phyloP scores from a whole-genome alignment of 1,284 basidiomycete species.

The Ceratobasidium papillatum region DNA sequence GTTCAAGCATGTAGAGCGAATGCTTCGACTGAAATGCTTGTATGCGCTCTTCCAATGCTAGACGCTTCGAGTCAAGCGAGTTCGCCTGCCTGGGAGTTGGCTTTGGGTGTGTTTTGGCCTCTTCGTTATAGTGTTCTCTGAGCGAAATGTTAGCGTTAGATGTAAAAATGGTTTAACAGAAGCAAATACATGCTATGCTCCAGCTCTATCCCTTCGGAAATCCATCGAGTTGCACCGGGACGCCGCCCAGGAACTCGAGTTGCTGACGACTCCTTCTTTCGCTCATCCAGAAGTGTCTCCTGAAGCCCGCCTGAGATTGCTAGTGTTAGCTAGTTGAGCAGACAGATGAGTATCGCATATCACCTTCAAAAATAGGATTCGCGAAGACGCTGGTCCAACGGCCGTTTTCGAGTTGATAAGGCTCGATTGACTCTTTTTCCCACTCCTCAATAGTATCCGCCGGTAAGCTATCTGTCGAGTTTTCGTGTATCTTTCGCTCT shows the following conservation, averaged over 20 bases:
- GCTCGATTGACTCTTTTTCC: constrained; percentile 8
- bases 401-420: not conserved
- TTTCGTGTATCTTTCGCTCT: not conserved
- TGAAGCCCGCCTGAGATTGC: not conserved
- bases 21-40: not conserved
- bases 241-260: not conserved
- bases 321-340: not conserved
- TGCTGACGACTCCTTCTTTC: not conserved
- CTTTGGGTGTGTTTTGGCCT: too few species aligned
- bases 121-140: too few species aligned
- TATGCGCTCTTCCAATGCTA: not conserved
- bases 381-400: not conserved
- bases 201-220: not conserved
- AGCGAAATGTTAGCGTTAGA: too few species aligned
- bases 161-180: too few species aligned
- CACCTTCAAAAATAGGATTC: not conserved
- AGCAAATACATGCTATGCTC: constrained; percentile 4
- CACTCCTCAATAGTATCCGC: not conserved
- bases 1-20: not conserved
- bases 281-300: not conserved
- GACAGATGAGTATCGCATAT: not conserved
- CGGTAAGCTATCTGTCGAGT: not conserved
- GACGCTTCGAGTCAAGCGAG: not conserved
- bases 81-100: not conserved
- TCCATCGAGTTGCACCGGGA: not conserved